Evolutionary conservation across 495 filamentous ascomycete genomes (phyloP), one percentile per base, ranked within the genome.

Genomic region (Elaphomyces granulatus): DNA sequence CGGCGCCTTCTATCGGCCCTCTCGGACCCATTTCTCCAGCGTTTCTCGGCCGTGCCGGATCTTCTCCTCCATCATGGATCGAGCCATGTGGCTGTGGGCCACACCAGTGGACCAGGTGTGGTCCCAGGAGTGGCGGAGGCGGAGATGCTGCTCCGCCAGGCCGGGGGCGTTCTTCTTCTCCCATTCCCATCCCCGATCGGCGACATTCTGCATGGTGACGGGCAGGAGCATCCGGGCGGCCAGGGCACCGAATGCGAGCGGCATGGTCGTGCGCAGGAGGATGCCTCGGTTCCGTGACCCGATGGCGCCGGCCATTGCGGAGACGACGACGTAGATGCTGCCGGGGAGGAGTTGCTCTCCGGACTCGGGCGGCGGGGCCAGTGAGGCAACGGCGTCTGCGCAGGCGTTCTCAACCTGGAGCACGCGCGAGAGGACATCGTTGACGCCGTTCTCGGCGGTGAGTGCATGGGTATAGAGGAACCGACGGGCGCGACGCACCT

Each of bases 231-330:
- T 61, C 76, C 76, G 85, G 23, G 77, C 83, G 34, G 80, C 80
- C 34, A 76, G 72, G 36, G 85, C 59, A 37, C 81, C 83, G 30
- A 88, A 71, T 17, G 72, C 74, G 14, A 84, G 52, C 14, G 83
- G 90, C 3, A 81, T 68, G 10, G 74, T 61, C 28, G 74, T 73
- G 32, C 88, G 74, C 18, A 96, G 65, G 42, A 93, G 55, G 32
- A 94, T 66, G 47, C 81, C 83, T 32, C 88, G 75, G 65, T 92
- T 90, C 37, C 90, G 74, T 33, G 81, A 71, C 20, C 93, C 63
- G 53, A 98, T 95, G 47, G 75, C 81, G 46, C 87, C 87, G 20
- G 87, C 80, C 86, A 98, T 94, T 43, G 82, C 76, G 8, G 85
- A 74, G 2, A 98, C 85, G 10, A 94, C 74, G 26, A 94, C 84